phyloP scores from a whole-genome alignment of 495 filamentous ascomycete genomes.

The Platismatia glauca region DNA sequence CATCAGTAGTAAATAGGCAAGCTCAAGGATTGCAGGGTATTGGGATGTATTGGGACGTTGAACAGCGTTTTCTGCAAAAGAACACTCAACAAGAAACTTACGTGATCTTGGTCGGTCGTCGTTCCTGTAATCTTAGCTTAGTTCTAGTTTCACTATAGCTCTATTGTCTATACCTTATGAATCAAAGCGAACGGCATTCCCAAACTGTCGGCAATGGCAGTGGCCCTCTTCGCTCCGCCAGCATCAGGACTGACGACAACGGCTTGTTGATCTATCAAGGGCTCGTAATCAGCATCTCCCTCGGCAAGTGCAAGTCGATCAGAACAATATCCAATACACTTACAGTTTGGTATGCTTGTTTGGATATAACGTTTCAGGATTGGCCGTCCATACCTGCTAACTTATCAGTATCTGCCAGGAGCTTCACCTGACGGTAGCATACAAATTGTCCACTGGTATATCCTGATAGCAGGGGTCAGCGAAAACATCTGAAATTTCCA shows the following conservation, averaged over 20 bases:
- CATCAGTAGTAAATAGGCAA: neutral
- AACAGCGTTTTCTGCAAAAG: too few relatives aligned
- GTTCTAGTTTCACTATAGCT: conserved; percentile 2
- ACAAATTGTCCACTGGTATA: conserved; percentile 77
- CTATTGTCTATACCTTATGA: conserved; percentile 64
- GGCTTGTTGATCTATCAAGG: conserved; percentile 54
- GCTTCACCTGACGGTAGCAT: conserved; percentile 32
- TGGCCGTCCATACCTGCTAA: conserved; percentile 43
- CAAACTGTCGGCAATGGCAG: conserved; percentile 89
- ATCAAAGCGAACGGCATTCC: conserved; percentile 93
- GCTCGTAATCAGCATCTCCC: neutral
- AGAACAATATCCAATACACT: neutral
- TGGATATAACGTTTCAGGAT: conserved; percentile 85
- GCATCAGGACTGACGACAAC: conserved; percentile 96
- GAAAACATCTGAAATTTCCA: neutral
- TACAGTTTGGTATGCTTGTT: conserved; percentile 64
- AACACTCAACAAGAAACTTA: neutral
- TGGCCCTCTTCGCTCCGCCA: conserved; percentile 91
- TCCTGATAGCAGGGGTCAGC: neutral
- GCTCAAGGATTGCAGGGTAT: neutral
- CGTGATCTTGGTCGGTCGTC: conserved; percentile 84
- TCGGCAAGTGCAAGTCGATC: neutral
- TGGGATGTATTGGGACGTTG: too few relatives aligned
- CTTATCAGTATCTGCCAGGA: neutral
- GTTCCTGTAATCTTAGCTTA: conserved; percentile 56